Evolutionary conservation across 495 filamentous ascomycete species (phyloP), one percentile per base, ranked within the genome.

Genomic region (Podospora didyma): DNA sequence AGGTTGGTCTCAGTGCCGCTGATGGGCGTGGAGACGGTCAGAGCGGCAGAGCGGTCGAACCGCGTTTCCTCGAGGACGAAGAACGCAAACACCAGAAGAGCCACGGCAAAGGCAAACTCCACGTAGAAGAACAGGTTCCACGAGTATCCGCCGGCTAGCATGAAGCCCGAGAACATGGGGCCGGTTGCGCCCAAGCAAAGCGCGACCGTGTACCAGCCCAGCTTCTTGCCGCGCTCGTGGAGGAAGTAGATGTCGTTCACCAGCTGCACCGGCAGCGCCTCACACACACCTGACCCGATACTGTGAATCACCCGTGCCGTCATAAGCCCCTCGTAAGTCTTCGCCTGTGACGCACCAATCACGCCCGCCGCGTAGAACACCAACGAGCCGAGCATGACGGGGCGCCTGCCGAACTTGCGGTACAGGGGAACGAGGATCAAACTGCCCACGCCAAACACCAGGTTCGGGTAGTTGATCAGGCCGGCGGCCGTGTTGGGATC

Each of bases 161-260:
- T 73, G 44, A 72, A 70, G 20, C 67, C 72, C 9, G 70, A 67
- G n/a, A 70, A 68, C 31, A 73, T 64, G 1, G 72, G 63, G 2
- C 67, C 64, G 9, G 71, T 64, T 0, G 69, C 56, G 1, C 70
- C 69, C 21, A 75, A 65, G 46, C 65, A 69, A 44, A 71, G 60
- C 42, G 35, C 57, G 60, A 67, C 60, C 2, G 70, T 73, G 64
- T 87, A 87, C 12, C 86, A 71, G 0, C 84, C 86, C 54, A 87
- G 84, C 62, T 84, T 83, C 39, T 80, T 79, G 22, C 85, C 85
- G 45, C 85, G 74, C 59, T 87, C 83, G 62, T 88, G 83, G 1
- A 87, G 66, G 69, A 87, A 87, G 67, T 84, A 83, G 51, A 86
- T 81, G 56, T 87, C 85, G 12, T 82, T 78, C 54, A 87, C 87